Conservation (phyloP, 2,329 filamentous ascomycete species). For the Nemania sp. region DNA sequence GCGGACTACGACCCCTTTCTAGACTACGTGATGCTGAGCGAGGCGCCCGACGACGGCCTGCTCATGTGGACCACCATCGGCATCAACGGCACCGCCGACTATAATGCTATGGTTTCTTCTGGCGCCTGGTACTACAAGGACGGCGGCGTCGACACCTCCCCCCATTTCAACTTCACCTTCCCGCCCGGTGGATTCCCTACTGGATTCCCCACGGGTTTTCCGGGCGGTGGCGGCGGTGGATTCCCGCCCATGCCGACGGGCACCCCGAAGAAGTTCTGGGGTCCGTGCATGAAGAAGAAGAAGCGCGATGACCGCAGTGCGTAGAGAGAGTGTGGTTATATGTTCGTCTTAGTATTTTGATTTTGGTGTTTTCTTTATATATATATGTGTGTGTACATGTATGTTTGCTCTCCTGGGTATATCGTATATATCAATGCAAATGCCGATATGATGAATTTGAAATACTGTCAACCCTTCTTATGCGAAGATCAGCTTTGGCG, state of each 20-base stretch:
- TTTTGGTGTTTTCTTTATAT: neutral
- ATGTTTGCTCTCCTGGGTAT: conserved; percentile 9
- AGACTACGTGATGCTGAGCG: conserved; percentile 60
- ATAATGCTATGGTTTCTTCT: conserved; percentile 18
- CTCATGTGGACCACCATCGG: conserved; percentile 56
- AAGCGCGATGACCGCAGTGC: conserved; percentile 21
- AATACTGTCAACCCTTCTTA: too few species aligned
- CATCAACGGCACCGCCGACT: conserved; percentile 45
- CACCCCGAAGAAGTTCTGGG: conserved; percentile 26
- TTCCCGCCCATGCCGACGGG: conserved; percentile 23
- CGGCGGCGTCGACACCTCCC: conserved; percentile 30
- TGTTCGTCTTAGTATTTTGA: too few species aligned
- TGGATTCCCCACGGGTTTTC: conserved; percentile 14
- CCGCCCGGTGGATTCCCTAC: conserved; percentile 23
- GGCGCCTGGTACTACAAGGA: conserved; percentile 31
- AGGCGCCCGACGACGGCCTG: conserved; percentile 51
- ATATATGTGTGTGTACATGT: conserved; percentile 1
- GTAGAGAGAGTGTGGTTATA: conserved; percentile 1
- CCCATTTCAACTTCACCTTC: conserved; percentile 24
- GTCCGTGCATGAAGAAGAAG: conserved; percentile 32
- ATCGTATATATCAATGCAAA: conserved; percentile 19
- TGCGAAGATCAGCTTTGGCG: too few species aligned
- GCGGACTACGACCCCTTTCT: conserved; percentile 49
- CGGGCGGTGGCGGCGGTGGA: conserved; percentile 13
- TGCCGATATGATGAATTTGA: neutral